Evolutionary conservation across 257 asterid species (phyloP).

Genomic region (Solanum rostratum): DNA sequence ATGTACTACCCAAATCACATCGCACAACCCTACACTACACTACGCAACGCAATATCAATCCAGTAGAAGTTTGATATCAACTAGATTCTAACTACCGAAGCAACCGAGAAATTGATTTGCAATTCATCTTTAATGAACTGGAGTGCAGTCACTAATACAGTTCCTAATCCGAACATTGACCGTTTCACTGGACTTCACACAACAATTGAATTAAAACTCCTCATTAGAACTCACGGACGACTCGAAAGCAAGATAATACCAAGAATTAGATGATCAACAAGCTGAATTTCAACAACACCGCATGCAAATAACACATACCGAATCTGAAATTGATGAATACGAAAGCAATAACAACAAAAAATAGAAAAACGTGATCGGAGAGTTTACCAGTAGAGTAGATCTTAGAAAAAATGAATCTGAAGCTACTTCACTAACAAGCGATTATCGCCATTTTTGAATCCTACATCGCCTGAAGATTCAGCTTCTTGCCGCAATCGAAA

Average conservation of each 20-base stretch:
- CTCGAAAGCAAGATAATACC: not conserved
- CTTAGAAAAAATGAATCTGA: constrained; percentile 37
- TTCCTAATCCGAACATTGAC: not conserved
- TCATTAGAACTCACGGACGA: not conserved
- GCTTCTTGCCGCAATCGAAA: constrained; percentile 11
- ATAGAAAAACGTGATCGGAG: constrained; percentile 25
- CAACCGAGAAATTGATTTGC: not conserved
- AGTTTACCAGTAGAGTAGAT: constrained; percentile 50
- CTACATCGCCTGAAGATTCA: constrained; percentile 10
- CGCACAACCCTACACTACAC: not conserved
- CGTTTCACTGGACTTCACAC: not conserved
- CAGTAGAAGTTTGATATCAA: not conserved
- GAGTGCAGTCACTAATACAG: not conserved
- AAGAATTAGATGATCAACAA: not conserved
- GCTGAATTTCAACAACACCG: not conserved
- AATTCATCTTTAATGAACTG: not conserved
- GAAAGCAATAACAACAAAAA: not conserved
- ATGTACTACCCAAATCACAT: not conserved
- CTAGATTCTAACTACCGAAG: not conserved
- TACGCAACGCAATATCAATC: not conserved
- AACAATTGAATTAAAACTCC: not conserved
- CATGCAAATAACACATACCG: not conserved
- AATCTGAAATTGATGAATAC: not conserved
- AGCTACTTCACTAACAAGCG: constrained; percentile 1
- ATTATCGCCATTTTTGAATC: constrained; percentile 39